Evolutionary conservation across 805 yeast genomes (phyloP).

Genomic region (Saturnispora besseyi): DNA sequence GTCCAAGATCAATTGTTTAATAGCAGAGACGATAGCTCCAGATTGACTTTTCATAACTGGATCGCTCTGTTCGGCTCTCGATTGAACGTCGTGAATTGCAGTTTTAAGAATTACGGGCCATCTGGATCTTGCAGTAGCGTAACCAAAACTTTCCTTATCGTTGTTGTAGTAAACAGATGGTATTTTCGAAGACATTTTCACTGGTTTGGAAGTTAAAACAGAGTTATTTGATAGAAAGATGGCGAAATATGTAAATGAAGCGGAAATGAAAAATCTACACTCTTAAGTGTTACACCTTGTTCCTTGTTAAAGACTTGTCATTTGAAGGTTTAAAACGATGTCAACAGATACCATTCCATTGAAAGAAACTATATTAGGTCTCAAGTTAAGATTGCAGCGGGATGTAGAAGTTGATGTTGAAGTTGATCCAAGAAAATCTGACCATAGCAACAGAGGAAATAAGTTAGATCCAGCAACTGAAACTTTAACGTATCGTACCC

Average conservation of each 20-base stretch:
- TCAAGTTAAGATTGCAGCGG: slow-evolving; percentile 11
- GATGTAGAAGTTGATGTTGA: slow-evolving; percentile 16
- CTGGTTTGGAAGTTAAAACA: too few species aligned
- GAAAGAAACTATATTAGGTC: slow-evolving; percentile 20
- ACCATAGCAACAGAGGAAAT: slow-evolving; percentile 23
- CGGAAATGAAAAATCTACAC: too few species aligned
- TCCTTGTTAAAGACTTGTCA: neutral
- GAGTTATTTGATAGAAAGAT: neutral
- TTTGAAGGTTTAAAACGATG: neutral
- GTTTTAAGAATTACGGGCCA: slow-evolving; percentile 81
- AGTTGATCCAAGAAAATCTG: neutral
- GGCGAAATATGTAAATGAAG: too few species aligned
- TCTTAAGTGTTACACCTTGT: too few species aligned
- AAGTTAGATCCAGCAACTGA: slow-evolving; percentile 22
- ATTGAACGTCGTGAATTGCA: slow-evolving; percentile 50
- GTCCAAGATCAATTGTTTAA: slow-evolving; percentile 37
- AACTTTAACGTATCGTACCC: slow-evolving; percentile 17
- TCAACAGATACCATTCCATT: slow-evolving; percentile 1
- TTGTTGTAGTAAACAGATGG: slow-evolving; percentile 52
- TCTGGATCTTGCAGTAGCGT: slow-evolving; percentile 63
- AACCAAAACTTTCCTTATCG: slow-evolving; percentile 75
- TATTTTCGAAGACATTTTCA: slow-evolving; percentile 12
- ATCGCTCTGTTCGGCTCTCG: slow-evolving; percentile 3
- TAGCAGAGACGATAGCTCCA: slow-evolving; percentile 30
- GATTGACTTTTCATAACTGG: slow-evolving; percentile 37